phyloP scores from a whole-genome alignment of 164 flowering plant species.

The Dillenia suffruticosa region DNA sequence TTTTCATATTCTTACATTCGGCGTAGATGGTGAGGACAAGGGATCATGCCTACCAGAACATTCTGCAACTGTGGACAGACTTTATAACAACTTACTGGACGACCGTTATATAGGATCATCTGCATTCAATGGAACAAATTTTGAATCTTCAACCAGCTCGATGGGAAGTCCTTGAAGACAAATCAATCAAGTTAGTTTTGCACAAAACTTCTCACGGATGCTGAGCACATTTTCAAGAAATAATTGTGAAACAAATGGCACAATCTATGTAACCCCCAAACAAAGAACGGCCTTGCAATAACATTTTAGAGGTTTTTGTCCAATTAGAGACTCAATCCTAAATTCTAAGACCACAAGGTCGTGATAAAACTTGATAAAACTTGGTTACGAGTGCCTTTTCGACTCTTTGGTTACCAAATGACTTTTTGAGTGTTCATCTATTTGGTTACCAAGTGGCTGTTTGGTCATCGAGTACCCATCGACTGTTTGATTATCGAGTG shows the following conservation, averaged over 20 bases:
- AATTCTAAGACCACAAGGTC: background rate
- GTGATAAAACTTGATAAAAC: too few species aligned
- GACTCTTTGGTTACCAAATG: too few species aligned
- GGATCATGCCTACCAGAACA: too few species aligned
- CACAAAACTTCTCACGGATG: background rate
- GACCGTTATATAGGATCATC: conserved; percentile 78
- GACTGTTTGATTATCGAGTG: too few species aligned
- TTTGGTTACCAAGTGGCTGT: too few species aligned
- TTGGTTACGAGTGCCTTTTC: too few species aligned
- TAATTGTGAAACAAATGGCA: background rate
- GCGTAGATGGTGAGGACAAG: too few species aligned
- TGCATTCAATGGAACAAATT: conserved; percentile 80
- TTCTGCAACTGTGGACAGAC: conserved; percentile 3
- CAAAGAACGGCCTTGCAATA: background rate
- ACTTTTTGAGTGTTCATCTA: too few species aligned
- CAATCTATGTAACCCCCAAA: background rate
- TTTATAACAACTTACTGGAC: conserved; percentile 79
- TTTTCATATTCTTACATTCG: background rate
- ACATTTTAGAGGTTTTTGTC: too few species aligned
- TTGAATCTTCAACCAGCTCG: conserved; percentile 73
- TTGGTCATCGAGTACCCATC: too few species aligned
- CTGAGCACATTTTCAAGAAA: background rate
- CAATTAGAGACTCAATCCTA: background rate
- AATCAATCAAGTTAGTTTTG: background rate
- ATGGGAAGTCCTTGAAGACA: conserved; percentile 40